phyloP scores from a whole-genome alignment of 2,329 filamentous ascomycete species.

The Aphanocladium album region DNA sequence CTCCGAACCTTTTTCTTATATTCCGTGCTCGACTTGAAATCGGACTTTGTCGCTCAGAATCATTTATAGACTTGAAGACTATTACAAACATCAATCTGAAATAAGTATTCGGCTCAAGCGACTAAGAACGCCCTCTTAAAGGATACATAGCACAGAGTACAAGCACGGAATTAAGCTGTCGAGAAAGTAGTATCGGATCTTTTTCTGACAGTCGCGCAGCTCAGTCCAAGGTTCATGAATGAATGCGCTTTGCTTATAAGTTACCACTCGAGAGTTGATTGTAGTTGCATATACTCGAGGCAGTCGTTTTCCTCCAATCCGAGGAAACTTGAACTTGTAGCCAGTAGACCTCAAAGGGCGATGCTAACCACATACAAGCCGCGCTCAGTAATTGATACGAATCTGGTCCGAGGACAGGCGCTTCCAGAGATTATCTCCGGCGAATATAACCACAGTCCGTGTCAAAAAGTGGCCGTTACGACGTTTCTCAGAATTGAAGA shows the following conservation, averaged over 20 bases:
- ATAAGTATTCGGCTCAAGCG: too few species aligned
- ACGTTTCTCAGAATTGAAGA: neutral
- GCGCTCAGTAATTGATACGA: constrained; percentile 4
- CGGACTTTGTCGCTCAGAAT: neutral
- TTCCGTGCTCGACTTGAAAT: neutral
- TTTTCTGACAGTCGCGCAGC: too few species aligned
- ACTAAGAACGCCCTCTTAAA: too few species aligned
- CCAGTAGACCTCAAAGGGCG: neutral
- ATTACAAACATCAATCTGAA: too few species aligned
- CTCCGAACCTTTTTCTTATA: neutral
- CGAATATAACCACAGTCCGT: constrained; percentile 6
- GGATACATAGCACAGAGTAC: too few species aligned
- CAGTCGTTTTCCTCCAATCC: neutral
- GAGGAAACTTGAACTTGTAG: neutral
- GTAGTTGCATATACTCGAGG: neutral
- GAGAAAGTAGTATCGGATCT: too few species aligned
- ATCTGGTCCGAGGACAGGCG: neutral
- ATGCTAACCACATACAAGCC: neutral
- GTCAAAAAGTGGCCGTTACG: neutral
- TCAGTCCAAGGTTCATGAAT: too few species aligned
- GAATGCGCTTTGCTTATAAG: neutral
- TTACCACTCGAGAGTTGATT: neutral
- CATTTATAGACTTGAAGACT: too few species aligned
- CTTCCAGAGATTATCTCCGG: neutral
- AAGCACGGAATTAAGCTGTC: too few species aligned